These are phyloP conservation scores for Xylaria arbuscula DNA, from an alignment of 2,329 filamentous ascomycete genomes.

Conservation along the genomic window DNA sequence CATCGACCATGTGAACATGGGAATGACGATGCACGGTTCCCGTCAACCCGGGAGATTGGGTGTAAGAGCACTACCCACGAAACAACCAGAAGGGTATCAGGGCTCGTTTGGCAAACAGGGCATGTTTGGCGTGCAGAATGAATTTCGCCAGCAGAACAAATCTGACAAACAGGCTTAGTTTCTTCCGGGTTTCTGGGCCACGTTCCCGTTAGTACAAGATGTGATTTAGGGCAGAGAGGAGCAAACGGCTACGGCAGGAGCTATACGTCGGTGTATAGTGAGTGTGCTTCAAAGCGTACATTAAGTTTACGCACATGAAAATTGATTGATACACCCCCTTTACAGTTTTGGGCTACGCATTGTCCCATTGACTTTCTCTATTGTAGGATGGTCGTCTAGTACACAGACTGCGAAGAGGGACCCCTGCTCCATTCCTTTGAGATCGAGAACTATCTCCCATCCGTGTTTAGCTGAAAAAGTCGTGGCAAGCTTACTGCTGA, in stretches of 20 bases:
- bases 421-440: neutral
- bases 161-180: neutral
- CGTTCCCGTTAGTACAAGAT: neutral
- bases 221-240: neutral
- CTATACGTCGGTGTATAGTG: neutral
- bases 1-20: neutral
- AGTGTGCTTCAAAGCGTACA: slow-evolving; percentile 8
- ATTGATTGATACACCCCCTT: slow-evolving; percentile 1
- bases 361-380: neutral
- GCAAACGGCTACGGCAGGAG: neutral
- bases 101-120: neutral
- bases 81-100: neutral
- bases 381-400: too few species aligned
- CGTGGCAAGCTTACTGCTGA: neutral
- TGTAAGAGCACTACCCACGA: neutral
- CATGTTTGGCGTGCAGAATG: neutral
- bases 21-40: neutral
- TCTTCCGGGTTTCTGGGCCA: neutral
- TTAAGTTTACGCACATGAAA: neutral
- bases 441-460: neutral
- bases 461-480: neutral
- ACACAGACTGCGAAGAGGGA: too few species aligned
- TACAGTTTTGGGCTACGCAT: neutral
- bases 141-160: neutral
- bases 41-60: slow-evolving; percentile 10